Base-by-base conservation (phyloP, 768 basidiomycete species). In the Lentinula sp. region DNA sequence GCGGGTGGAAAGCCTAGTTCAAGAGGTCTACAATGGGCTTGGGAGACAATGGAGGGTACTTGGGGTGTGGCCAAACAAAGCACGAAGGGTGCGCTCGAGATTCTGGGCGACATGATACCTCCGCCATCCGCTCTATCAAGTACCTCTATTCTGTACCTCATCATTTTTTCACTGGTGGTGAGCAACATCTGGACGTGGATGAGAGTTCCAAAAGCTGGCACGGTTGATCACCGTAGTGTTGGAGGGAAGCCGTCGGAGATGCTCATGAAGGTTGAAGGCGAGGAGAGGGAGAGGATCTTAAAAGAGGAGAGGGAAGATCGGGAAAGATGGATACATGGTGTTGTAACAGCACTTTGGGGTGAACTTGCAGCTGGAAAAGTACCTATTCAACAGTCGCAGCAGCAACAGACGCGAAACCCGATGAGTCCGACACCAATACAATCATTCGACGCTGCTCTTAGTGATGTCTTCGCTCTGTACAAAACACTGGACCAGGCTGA, bases 1-100 rank as follows among this genome's bases (percentile, higher is more conserved):
- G 48, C 65, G 8, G 20, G 6, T 36, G 37, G 37, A 48, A 84
- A 87, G 70, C 77, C 77, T 61, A 84, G 88, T 57, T 88, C 88
- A 70, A 77, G 80, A 16, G 85, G 85, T 0, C 74, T 93, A 64
- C 92, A 94, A 67, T 94, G 92, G 92, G 91, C 91, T 2, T 90
- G 85, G 76, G 92, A 94, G 65, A 94, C 92, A 51, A 81, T 91
- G 70, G 87, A 86, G 35, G 92, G 90, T 9, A 87, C 92, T 1
- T 81, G 76, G 62, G 79, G 82, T 64, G 91, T 94, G 62, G 91
- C 84, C 35, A 77, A 74, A 67, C 84, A 85, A 68, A 91, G 88
- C 62, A 82, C 89, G 46, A 78, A 73, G 50, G 90, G 85, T 18
- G 88, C 89, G 28, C 69, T 93, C 62, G 92, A 93, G 76, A 85